Conservation (phyloP, 148 eudicot genomes). For the Heliamphora exappendiculata region DNA sequence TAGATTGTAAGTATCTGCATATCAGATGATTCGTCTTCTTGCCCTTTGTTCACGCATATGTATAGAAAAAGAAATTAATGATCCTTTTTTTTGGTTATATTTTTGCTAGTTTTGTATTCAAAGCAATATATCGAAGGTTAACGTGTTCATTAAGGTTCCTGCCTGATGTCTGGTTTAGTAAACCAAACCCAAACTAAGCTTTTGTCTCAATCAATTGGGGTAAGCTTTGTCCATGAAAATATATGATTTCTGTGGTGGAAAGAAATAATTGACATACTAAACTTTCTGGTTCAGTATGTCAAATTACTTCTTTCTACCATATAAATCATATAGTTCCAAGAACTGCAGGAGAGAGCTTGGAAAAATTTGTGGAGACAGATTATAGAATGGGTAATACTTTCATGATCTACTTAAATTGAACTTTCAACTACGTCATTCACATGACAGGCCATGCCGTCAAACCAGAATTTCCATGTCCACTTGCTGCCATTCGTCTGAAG, state of each 20-base stretch:
- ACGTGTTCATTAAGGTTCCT: not conserved
- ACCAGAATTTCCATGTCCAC: constrained; percentile 9
- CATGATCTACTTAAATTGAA: not conserved
- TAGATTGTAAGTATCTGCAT: too few relatives aligned
- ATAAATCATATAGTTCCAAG: not conserved
- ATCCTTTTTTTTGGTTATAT: too few relatives aligned
- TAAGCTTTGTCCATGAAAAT: too few relatives aligned
- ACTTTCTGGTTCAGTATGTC: not conserved
- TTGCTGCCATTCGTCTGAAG: constrained; percentile 14
- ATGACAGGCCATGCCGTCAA: constrained; percentile 27
- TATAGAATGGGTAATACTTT: not conserved
- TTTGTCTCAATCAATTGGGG: too few relatives aligned
- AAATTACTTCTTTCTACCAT: not conserved
- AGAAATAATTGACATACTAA: too few relatives aligned
- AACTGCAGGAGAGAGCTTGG: not conserved
- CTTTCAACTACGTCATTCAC: not conserved
- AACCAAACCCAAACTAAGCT: too few relatives aligned
- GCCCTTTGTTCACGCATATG: too few relatives aligned
- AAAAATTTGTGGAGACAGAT: not conserved
- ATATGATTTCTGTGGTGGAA: too few relatives aligned
- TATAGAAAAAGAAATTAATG: too few relatives aligned
- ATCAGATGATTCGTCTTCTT: too few relatives aligned
- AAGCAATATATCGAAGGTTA: too few relatives aligned
- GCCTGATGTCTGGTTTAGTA: not conserved
- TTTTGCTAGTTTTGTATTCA: too few relatives aligned